Evolutionary conservation across 1,139 yeast species (phyloP), one percentile per base, ranked within the genome.

Genomic region (Lizanozyma gosingica): DNA sequence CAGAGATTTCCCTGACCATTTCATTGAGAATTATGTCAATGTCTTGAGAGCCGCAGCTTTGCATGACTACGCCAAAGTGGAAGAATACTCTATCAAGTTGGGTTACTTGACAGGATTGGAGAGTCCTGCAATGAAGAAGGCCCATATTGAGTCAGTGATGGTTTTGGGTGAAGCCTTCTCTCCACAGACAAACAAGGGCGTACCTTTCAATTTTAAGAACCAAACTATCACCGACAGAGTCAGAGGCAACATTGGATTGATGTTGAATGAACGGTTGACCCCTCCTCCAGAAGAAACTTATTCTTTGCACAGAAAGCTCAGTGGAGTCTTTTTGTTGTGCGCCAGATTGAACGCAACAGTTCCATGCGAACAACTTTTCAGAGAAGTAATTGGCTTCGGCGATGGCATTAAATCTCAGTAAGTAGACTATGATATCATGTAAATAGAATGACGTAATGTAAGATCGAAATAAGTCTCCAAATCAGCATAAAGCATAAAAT

Each of bases 241-340:
- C 22, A 76, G 95, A 50, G 81, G 75, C 1, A 87, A 88, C 52
- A 85, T 92, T 50, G 80, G 88, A 2, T 67, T 88, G 39, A 90
- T 92, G 98, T 72, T 92, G 49, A 77, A 82, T 47, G 96, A 94
- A 60, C 77, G 99, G 50, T 69, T 92, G 46, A 78, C 96, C 3
- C 97, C 98, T 3, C 99, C 98, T 3, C 99, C 99, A 2, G 97
- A 92, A 57, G 98, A 92, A 59, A 92, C 98, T 0, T 92, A 92
- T 59, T 85, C 95, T 6, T 69, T 94, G 52, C 98, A 92, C 60
- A 74, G 99, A 54, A 92, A 94, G 55, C 78, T 92, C 56, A 84
- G 95, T 57, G 98, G 99, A 9, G 95, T 94, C 1, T 94, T 85
- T 55, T 68, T 92, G 48, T 70, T 92, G 42, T 92, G 98, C 65